These are phyloP conservation scores for Punica granatum DNA, from an alignment of 345 rosid species.

Conservation along the genomic window DNA sequence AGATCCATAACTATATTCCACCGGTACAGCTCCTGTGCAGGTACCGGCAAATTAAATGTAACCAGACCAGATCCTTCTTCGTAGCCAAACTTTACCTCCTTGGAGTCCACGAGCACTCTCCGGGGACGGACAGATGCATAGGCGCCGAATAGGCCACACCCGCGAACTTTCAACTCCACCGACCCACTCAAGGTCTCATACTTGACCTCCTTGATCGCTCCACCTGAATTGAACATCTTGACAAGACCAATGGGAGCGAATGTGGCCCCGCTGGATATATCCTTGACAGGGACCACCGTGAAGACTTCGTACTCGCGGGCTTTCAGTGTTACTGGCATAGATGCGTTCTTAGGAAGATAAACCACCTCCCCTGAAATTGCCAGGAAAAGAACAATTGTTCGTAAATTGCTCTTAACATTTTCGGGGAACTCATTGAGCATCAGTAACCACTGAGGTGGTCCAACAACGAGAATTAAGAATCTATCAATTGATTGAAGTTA, in stretches of 20 bases:
- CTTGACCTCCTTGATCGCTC: slow-evolving; percentile 39
- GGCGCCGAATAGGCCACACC: slow-evolving; percentile 44
- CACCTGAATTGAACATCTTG: slow-evolving; percentile 60
- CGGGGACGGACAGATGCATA: slow-evolving; percentile 36
- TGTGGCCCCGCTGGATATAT: slow-evolving; percentile 22
- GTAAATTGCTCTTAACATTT: neutral
- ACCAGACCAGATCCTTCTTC: slow-evolving; percentile 33
- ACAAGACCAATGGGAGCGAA: slow-evolving; percentile 44
- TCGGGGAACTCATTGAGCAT: neutral
- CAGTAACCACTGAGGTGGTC: neutral
- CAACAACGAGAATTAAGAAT: neutral
- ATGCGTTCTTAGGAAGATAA: slow-evolving; percentile 45
- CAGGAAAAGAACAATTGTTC: neutral
- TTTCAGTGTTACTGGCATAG: slow-evolving; percentile 50
- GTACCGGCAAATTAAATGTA: slow-evolving; percentile 29
- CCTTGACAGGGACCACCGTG: slow-evolving; percentile 51
- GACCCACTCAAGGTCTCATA: slow-evolving; percentile 19
- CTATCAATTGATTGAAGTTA: neutral
- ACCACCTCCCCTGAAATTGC: slow-evolving; percentile 43
- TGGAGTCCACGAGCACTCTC: slow-evolving; percentile 27
- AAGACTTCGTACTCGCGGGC: slow-evolving; percentile 49
- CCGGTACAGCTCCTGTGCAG: slow-evolving; percentile 37
- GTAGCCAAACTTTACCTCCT: slow-evolving; percentile 31
- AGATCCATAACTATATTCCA: slow-evolving; percentile 40
- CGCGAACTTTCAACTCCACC: slow-evolving; percentile 29